Evolutionary conservation across 139 green algal species (phyloP), one percentile per base, ranked within the genome.

Genomic region (Haematococcus sp.): DNA sequence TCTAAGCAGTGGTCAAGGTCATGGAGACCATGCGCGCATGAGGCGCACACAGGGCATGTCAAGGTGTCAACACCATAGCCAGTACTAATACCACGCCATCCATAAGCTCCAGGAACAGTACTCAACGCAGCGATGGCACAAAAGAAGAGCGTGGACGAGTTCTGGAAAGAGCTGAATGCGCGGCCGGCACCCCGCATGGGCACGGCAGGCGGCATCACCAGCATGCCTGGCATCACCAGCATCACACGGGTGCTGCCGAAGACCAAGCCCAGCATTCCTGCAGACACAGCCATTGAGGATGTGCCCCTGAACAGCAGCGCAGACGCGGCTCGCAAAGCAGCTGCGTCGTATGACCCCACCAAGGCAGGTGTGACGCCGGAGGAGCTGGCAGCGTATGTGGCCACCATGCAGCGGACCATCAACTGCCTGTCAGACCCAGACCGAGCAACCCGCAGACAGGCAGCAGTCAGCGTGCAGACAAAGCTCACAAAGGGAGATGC

Each of bases 361-460:
- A 46, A 52, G 49, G 77, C 74, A 56, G 82, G 82, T 3, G 69
- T 87, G 3, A 73, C 35, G 20, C 13, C 63, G 1, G 78, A 83
- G 25, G 49, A 82, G 46, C 25, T 84, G 63, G 25, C 76, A 5
- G 34, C 77, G 27, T 86, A 84, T 63, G 30, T 85, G 5, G 54
- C 76, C 1, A 63, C 40, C 4, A 76, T 88, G 9, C 90, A 94
- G 77, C 80, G 90, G 1, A 78, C 88, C 32, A 76, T 95, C 63
- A 94, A 95, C 67, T 93, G 90, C 78, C 52, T 95, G 28, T 80
- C 78, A n/a, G 90, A 95, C 52, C 80, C 85, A 27, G 88, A 95
- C 70, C 75, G 89, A 22, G 52, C 13, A 30, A 81, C 76, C 0
- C 76, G 90, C 13, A 71, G 74, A 23, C 65, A 68, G 25, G 85